A percentile compares a stretch with the other conserved stretches of the same genome.
These are phyloP conservation scores for Coemansia sp. DNA, from an alignment of 192 early-diverging fungal genomes.

Conservation along the genomic window DNA sequence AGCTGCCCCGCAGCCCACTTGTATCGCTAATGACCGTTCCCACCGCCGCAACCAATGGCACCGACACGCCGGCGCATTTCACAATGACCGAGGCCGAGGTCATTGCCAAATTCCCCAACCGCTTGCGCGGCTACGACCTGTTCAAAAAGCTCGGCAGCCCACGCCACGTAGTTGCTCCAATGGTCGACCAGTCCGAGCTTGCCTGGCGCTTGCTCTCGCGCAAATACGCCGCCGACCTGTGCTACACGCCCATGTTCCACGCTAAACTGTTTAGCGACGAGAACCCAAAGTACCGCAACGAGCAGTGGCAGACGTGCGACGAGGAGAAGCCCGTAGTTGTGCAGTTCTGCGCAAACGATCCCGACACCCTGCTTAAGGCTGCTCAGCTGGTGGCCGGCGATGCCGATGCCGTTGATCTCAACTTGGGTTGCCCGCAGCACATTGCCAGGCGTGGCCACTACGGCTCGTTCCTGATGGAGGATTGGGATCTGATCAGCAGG, in stretches of 20 bases:
- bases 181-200: constrained; percentile 97
- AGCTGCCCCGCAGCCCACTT: too few species aligned
- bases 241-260: constrained; percentile 99
- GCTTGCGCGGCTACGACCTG: constrained; percentile 77
- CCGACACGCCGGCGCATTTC: constrained; percentile 73
- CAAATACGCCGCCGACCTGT: constrained; percentile 80
- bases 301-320: constrained; percentile 66
- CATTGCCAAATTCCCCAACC: constrained; percentile 48
- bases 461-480: constrained; percentile 91
- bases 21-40: constrained; percentile 21
- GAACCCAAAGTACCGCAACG: constrained; percentile 61
- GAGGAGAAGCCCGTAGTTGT: constrained; percentile 80
- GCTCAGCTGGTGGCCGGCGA: constrained; percentile 75
- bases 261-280: constrained; percentile 78
- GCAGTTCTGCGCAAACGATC: constrained; percentile 98
- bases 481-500: constrained; percentile 70
- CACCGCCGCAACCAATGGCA: too few species aligned
- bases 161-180: constrained; percentile 82
- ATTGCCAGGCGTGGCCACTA: constrained; percentile 91
- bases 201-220: constrained; percentile 91
- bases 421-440: constrained; percentile 94
- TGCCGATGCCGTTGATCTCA: constrained; percentile 94
- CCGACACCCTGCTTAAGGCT: constrained; percentile 73
- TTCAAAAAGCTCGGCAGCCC: constrained; percentile 70
- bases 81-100: constrained; percentile 51